Base-by-base conservation (phyloP, 2,329 filamentous ascomycete genomes). In the Xylariaceae sp. region DNA sequence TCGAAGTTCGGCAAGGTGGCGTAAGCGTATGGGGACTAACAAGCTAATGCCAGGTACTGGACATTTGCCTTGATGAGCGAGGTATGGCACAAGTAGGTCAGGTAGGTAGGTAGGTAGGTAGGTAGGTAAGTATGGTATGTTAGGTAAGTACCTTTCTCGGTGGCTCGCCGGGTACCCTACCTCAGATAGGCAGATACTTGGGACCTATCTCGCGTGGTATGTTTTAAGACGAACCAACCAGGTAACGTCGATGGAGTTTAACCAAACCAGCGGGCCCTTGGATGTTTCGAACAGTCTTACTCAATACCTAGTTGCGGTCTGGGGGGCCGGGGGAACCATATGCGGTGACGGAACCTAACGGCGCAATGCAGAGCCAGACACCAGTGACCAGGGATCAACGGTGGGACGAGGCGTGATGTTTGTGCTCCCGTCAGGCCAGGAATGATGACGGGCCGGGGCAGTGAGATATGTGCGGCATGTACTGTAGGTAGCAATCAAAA, bases 301-400 rank as follows among this genome's bases (percentile, higher is more conserved):
- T 26, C 22, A 26, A 11, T 26, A n/a, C n/a, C n/a, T n/a, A 26
- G 22, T 26, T 11, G 22, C 11, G 22, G 22, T 6, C 44, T 51
- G 49, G 19, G 39, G 41, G 26, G 11, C 44, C 49, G 49, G 19
- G 39, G 41, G 26, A 42, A 33, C 33, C 22, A 26, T 41, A 49
- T 49, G 38, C 44, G 48, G 40, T 36, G 38, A 40, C 35, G 22
- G 22, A 26, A 26, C 22, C 6, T 6, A 11, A 26, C 22, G 13
- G 30, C 13, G 30, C 16, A 17, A 13, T 32, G 30, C 30, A 34
- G 40, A 38, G 37, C 47, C 43, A 49, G 49, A 43, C 44, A 49
- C 49, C 42, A 49, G 49, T 35, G 42, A 51, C 49, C 16, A 41
- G 41, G 32, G 29, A 43, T 34, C 30, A 32, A 35, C 42, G 41